Base-by-base conservation (phyloP, 2,329 filamentous ascomycete genomes). In the Tothia fuscella region DNA sequence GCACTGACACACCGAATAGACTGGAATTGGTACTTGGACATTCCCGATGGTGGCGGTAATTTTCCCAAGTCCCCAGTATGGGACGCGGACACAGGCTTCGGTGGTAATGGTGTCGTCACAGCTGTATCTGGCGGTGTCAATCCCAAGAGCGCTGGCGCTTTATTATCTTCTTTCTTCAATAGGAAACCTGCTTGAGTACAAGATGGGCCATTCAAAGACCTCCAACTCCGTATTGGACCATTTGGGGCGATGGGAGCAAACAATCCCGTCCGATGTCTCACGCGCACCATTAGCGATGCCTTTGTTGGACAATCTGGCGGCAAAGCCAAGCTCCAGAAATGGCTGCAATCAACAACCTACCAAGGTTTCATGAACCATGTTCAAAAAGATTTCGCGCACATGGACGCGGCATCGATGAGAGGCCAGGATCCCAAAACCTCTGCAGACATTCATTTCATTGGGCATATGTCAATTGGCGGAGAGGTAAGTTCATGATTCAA, bases 81-180 rank as follows among this genome's bases (percentile, higher is more conserved):
- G 28, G 54, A 59, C 19, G 42, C 53, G 2, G 44, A 48, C 3
- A 51, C 55, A 6, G 59, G 59, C 1, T 60, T 60, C 38, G 59
- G 59, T 16, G 56, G 57, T 6, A 48, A 58, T 41, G 57, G 57
- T 3, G 10, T 28, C 26, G 28, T 14, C 3, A 14, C 25, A 10
- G 6, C 6, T 55, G 20, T 3, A 45, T 41, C 7, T 42, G 48
- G 13, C 30, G 17, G 5, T 33, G 20, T 2, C 9, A 50, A 5
- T 59, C 57, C 0, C 50, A 50, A 7, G 25, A 16, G 7, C 22
- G 20, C 20, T 30, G 40, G 16, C 19, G 40, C 6, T 42, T 30
- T 17, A 36, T 42, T 22, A 42, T 31, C 13, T n/a, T n/a, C n/a
- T n/a, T n/a, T n/a, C n/a, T n/a, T n/a, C n/a, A n/a, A n/a, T n/a